Base-by-base conservation (phyloP, 768 basidiomycete genomes). In the Naganishia vaughanmartiniae region DNA sequence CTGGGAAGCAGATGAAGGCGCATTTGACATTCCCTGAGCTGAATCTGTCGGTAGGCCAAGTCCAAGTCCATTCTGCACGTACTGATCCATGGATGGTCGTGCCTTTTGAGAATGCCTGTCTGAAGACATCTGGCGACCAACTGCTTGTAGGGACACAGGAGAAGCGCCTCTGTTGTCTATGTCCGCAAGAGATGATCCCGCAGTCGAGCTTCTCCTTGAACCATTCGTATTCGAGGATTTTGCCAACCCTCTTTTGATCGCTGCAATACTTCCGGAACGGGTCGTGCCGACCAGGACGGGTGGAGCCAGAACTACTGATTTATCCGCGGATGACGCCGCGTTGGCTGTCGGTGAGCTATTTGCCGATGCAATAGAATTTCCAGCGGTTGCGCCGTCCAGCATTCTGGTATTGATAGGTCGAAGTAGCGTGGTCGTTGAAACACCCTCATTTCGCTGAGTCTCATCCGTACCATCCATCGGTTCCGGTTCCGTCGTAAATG, bases 301-400 rank as follows among this genome's bases (percentile, higher is more conserved):
- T 30, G 60, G 60, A 19, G 60, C 67, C 17, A 72, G 56, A 65
- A 67, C 71, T 24, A 46, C 57, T 4, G 76, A 73, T 60, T 74
- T 72, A n/a, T 69, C 65, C 1, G 73, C 75, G 39, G 76, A 70
- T 17, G 48, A 72, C 12, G 48, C 28, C 3, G 73, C 69, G 31
- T 65, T 21, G 36, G 72, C 66, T 26, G 67, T 45, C 9, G 72
- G 54, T 17, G 60, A 63, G 24, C 39, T 45, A 26, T 46, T 45
- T 24, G 60, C 26, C 26, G 60, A 63, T 7, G 39, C 42, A 17
- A 42, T 34, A 17, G 10, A 58, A n/a, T 15, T 42, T 45, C 39
- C 42, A 45, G 42, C 11, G 12, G 10, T 24, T 4, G 36, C 36
- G n/a, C 26, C 42, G 3, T 63, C 60, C 60, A 63, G 39, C 60